These are phyloP conservation scores for Diphasiastrum complanatum DNA, from an alignment of 83 land plant genomes.

Conservation along the genomic window DNA sequence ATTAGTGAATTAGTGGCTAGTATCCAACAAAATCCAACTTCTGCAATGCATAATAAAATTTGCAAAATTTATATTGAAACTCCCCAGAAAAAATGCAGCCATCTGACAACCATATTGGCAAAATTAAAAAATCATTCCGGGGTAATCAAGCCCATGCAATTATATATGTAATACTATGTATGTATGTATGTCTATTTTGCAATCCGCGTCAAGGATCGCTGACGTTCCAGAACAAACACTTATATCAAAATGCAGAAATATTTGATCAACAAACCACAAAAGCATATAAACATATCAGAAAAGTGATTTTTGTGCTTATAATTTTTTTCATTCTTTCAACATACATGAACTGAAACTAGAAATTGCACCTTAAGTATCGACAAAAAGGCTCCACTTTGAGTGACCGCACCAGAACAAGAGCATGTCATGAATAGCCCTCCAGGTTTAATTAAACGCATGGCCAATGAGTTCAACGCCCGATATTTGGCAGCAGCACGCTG, in stretches of 20 bases:
- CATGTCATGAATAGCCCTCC: constrained; percentile 98
- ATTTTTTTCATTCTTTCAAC: too few relatives aligned
- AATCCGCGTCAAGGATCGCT: not conserved
- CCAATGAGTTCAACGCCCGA: constrained; percentile 65
- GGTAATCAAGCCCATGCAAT: too few relatives aligned
- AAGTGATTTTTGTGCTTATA: too few relatives aligned
- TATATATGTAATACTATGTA: too few relatives aligned
- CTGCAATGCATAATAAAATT: too few relatives aligned
- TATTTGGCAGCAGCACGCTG: constrained; percentile 78
- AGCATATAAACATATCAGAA: not conserved
- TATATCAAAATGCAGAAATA: not conserved
- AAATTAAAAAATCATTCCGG: too few relatives aligned
- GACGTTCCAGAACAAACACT: not conserved
- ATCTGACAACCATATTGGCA: too few relatives aligned
- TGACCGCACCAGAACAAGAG: constrained; percentile 98
- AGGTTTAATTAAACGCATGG: constrained; percentile 62
- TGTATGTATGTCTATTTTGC: too few relatives aligned
- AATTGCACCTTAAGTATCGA: constrained; percentile 54
- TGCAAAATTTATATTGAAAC: too few relatives aligned
- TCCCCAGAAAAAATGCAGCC: too few relatives aligned
- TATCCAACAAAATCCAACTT: too few relatives aligned
- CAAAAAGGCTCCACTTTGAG: constrained; percentile 86
- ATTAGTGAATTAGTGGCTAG: too few relatives aligned
- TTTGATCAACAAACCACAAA: not conserved
- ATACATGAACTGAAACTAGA: not conserved